phyloP scores from a whole-genome alignment of 164 flowering plant genomes.

The Vitis labrusca region DNA sequence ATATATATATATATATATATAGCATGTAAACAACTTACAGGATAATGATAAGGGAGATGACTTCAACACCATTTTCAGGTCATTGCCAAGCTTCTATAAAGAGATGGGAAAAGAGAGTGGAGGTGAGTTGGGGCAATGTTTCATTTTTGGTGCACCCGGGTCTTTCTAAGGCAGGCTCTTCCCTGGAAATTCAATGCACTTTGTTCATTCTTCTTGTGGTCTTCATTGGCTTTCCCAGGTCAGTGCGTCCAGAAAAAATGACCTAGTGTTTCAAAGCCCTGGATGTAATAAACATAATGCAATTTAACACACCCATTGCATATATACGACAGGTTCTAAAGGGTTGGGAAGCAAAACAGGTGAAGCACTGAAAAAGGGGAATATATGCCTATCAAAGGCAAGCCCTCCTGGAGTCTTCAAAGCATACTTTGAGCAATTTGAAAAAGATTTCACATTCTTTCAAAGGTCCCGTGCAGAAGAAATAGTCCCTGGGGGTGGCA shows the following conservation, averaged over 20 bases:
- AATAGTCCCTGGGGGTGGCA: conserved; percentile 10
- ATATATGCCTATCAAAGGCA: conserved; percentile 10
- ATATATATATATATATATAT: too few species aligned
- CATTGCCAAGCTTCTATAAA: conserved; percentile 10
- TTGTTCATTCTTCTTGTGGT: conserved; percentile 22
- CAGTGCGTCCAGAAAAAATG: too few species aligned
- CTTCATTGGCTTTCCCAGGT: conserved; percentile 22
- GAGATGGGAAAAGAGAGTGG: conserved; percentile 5
- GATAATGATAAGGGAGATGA: conserved; percentile 3
- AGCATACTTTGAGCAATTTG: conserved; percentile 15
- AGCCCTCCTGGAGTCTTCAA: conserved; percentile 8
- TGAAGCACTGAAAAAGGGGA: conserved; percentile 14
- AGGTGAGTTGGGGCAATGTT: conserved; percentile 3
- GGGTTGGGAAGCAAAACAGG: neutral
- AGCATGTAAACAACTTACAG: too few species aligned
- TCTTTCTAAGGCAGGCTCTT: conserved; percentile 25
- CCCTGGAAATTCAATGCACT: conserved; percentile 9
- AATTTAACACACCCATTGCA: too few species aligned
- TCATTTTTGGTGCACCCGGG: conserved; percentile 14
- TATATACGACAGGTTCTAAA: conserved; percentile 7
- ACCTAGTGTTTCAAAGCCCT: too few species aligned
- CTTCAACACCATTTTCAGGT: conserved; percentile 22
- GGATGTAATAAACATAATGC: too few species aligned
- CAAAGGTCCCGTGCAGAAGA: conserved; percentile 12
- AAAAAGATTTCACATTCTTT: conserved; percentile 16